These are phyloP conservation scores for Aspergillus tanneri DNA, from an alignment of 2,329 filamentous ascomycete species.

Conservation along the genomic window DNA sequence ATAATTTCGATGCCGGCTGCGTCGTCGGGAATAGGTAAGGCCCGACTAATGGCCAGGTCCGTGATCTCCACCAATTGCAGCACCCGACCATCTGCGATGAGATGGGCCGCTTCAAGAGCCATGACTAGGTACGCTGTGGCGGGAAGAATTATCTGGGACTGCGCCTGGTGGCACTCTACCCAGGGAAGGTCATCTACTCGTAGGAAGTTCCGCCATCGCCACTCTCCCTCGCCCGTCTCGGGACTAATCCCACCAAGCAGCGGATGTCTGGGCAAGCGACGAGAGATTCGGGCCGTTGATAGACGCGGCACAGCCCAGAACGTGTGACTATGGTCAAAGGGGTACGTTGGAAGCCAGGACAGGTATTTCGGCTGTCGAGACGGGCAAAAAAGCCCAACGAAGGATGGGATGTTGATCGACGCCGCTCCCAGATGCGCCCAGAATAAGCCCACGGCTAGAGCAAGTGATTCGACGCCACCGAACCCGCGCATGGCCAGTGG, in stretches of 20 bases:
- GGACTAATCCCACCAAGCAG: constrained; percentile 9
- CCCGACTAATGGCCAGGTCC: constrained; percentile 3
- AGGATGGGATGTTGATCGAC: not conserved
- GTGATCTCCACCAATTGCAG: constrained; percentile 5
- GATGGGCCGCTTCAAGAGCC: constrained; percentile 19
- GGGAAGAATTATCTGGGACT: constrained; percentile 16
- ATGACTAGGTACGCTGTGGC: constrained; percentile 18
- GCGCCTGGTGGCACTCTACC: constrained; percentile 46
- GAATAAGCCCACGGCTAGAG: constrained; percentile 5
- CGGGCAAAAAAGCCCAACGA: not conserved
- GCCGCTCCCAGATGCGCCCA: constrained; percentile 5
- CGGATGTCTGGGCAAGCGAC: not conserved
- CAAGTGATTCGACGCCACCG: not conserved
- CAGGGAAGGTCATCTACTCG: constrained; percentile 44
- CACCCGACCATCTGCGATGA: not conserved
- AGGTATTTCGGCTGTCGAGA: not conserved
- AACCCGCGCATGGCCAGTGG: constrained; percentile 1
- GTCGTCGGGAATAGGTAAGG: constrained; percentile 4
- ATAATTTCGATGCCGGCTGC: constrained; percentile 2
- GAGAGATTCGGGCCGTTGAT: not conserved
- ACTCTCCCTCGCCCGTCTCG: constrained; percentile 8
- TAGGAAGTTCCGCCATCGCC: constrained; percentile 47
- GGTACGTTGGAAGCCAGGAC: constrained; percentile 16
- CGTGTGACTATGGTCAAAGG: constrained; percentile 10
- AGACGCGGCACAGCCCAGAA: constrained; percentile 8